Evolutionary conservation across 768 basidiomycete species (phyloP).

Genomic region (Serendipita sp.): DNA sequence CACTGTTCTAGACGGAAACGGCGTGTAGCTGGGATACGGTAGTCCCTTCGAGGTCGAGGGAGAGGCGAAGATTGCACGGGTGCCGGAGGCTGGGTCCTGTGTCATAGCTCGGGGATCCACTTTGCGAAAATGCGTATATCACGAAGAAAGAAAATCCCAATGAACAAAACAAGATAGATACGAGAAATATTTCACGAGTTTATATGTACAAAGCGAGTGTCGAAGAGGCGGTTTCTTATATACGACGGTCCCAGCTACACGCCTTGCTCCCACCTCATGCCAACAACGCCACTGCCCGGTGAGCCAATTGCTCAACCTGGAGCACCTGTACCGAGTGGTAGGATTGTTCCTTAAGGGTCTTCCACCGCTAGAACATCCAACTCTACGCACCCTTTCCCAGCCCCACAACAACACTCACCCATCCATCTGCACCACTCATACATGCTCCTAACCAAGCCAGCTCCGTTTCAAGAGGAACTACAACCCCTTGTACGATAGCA

Average conservation of each 20-base stretch:
- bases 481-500: conserved; percentile 72
- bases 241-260: neutral
- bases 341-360: neutral
- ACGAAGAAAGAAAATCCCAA: too few species aligned
- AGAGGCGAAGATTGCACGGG: neutral
- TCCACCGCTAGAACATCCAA: neutral
- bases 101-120: neutral
- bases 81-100: neutral
- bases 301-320: neutral
- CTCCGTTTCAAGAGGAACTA: conserved; percentile 70
- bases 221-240: neutral
- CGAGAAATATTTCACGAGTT: neutral
- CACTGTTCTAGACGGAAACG: neutral
- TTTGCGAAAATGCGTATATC: too few species aligned
- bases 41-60: neutral
- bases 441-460: conserved; percentile 91
- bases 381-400: conserved; percentile 19
- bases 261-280: conserved; percentile 2
- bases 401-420: conserved; percentile 81
- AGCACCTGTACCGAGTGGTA: neutral
- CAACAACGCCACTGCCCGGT: neutral
- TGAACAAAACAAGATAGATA: neutral
- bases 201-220: neutral
- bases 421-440: conserved; percentile 86
- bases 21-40: neutral